Evolutionary conservation across 371 early-diverging fungal genomes (phyloP).

Genomic region (Umbelopsis sp.): DNA sequence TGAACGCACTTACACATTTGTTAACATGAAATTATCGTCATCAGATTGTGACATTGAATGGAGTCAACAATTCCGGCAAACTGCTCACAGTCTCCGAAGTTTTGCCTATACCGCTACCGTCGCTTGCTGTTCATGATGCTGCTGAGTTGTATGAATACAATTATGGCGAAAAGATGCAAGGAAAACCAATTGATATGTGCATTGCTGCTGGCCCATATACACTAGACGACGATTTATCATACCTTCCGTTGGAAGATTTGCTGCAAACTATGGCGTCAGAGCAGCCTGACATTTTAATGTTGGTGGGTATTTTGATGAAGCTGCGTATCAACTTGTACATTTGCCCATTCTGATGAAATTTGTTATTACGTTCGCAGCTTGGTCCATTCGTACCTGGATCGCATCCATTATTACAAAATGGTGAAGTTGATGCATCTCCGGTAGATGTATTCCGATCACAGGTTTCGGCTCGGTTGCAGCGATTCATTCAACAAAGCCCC

Average conservation of each 20-base stretch:
- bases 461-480: slow-evolving; percentile 52
- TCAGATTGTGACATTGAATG: slow-evolving; percentile 48
- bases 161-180: slow-evolving; percentile 25
- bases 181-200: slow-evolving; percentile 64
- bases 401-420: slow-evolving; percentile 67
- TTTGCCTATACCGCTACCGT: slow-evolving; percentile 35
- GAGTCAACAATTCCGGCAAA: slow-evolving; percentile 40
- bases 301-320: slow-evolving; percentile 47
- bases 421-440: slow-evolving; percentile 55
- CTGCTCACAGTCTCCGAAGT: slow-evolving; percentile 27
- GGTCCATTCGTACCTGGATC: slow-evolving; percentile 85
- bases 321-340: not conserved
- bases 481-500: slow-evolving; percentile 46
- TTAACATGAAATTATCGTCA: not conserved
- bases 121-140: slow-evolving; percentile 18
- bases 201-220: slow-evolving; percentile 89
- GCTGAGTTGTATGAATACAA: slow-evolving; percentile 32
- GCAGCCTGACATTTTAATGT: slow-evolving; percentile 77
- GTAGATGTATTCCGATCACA: slow-evolving; percentile 69
- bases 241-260: slow-evolving; percentile 79
- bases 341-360: not conserved
- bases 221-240: slow-evolving; percentile 71
- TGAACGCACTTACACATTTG: too few species aligned
- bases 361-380: slow-evolving; percentile 37
- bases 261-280: slow-evolving; percentile 58